Evolutionary conservation across 2,329 filamentous ascomycete genomes (phyloP).

Genomic region (Plectosphaerella plurivora): DNA sequence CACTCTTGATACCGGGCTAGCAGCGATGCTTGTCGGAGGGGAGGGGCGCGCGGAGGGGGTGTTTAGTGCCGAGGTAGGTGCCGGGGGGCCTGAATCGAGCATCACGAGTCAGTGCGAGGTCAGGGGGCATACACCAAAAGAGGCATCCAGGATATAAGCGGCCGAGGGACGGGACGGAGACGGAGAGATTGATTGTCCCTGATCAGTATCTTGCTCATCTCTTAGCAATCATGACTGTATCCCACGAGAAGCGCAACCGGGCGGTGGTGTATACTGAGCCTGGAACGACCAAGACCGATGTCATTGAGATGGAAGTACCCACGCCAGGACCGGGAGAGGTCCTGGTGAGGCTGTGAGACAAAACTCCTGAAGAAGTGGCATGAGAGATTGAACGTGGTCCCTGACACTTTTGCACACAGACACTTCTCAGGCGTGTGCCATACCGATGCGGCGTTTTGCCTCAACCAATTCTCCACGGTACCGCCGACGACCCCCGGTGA

Average conservation of each 20-base stretch:
- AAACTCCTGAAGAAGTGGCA: no score
- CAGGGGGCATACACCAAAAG: background rate
- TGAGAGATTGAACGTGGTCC: no score
- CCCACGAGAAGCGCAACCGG: slow-evolving; percentile 8
- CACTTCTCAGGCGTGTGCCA: slow-evolving; percentile 20
- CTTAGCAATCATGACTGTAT: background rate
- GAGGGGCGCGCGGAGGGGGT: background rate
- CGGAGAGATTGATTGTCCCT: no score
- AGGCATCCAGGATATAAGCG: no score
- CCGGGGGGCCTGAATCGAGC: background rate
- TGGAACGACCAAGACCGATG: slow-evolving; percentile 17
- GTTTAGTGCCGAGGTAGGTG: slow-evolving; percentile 2
- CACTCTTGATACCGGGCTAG: background rate
- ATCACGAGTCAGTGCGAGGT: background rate
- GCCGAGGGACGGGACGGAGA: no score
- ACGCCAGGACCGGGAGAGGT: slow-evolving; percentile 17
- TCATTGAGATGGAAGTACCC: slow-evolving; percentile 18
- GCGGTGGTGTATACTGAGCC: slow-evolving; percentile 19
- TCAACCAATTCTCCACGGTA: slow-evolving; percentile 12
- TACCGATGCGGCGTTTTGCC: slow-evolving; percentile 19
- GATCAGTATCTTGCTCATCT: background rate
- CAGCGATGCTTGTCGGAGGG: no score
- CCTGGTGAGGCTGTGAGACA: slow-evolving; percentile 16
- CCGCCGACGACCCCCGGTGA: slow-evolving; percentile 1
- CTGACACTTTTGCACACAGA: slow-evolving; percentile 2